These are phyloP conservation scores for Sugiyamaella neomexicana DNA, from an alignment of 1,139 yeast genomes.

Conservation along the genomic window DNA sequence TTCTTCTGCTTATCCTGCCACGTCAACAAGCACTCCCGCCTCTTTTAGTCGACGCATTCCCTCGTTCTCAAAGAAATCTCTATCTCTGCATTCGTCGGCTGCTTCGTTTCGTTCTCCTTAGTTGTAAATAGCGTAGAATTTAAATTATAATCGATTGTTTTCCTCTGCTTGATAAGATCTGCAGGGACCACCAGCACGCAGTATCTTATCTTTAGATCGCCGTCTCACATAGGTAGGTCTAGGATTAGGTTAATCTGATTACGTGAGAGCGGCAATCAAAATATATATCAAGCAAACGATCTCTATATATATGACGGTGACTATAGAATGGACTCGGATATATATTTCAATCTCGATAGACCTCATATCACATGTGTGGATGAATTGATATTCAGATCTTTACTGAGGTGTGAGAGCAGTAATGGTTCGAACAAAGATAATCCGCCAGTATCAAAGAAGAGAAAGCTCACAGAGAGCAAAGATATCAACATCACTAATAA, in stretches of 20 bases:
- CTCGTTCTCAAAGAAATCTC: constrained; percentile 6
- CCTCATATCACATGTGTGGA: constrained; percentile 26
- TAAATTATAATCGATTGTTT: too few species aligned
- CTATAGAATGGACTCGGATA: constrained; percentile 27
- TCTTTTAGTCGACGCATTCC: constrained; percentile 6
- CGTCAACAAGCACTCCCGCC: background rate
- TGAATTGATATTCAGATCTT: background rate
- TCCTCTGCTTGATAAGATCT: background rate
- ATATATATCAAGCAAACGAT: background rate
- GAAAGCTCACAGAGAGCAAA: background rate
- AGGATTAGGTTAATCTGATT: background rate
- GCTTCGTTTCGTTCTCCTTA: constrained; percentile 3
- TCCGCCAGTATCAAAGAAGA: constrained; percentile 12
- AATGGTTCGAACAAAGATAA: constrained; percentile 1
- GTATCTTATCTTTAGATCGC: background rate
- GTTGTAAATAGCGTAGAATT: background rate
- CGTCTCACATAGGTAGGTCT: background rate
- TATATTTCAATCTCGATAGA: constrained; percentile 23
- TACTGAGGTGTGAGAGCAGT: background rate
- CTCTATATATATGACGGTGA: background rate
- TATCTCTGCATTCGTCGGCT: constrained; percentile 7
- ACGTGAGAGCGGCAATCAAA: background rate
- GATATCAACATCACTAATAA: background rate
- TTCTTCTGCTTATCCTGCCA: background rate
- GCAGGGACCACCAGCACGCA: background rate